Conservation (phyloP, 2,329 filamentous ascomycete genomes). For the Neurospora crassa region DNA sequence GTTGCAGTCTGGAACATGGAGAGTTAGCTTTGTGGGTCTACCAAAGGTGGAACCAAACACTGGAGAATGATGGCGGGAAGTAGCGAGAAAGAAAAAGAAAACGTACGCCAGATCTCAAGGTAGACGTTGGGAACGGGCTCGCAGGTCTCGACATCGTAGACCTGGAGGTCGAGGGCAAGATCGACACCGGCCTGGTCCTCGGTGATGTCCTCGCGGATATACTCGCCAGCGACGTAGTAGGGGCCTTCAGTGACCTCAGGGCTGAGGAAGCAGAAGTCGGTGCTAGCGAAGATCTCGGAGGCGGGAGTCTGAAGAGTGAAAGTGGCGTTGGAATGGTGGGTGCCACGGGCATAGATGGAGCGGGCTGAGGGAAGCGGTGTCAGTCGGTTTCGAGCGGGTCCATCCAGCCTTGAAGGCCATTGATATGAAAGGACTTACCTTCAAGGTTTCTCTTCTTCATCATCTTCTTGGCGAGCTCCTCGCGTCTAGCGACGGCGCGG, state of each 20-base stretch:
- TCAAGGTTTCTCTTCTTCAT: conserved; percentile 24
- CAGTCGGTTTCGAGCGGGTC: neutral
- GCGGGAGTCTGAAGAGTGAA: conserved; percentile 26
- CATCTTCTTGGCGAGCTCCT: conserved; percentile 23
- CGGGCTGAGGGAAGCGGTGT: neutral
- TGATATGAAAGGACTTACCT: conserved; percentile 10
- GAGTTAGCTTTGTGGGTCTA: neutral
- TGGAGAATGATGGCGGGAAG: neutral
- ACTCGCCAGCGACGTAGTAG: conserved; percentile 41
- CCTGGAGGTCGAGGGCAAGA: conserved; percentile 36
- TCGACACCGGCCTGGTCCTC: conserved; percentile 34
- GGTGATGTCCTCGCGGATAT: conserved; percentile 32
- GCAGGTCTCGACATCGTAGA: conserved; percentile 39
- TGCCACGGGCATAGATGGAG: conserved; percentile 1
- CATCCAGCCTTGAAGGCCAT: neutral
- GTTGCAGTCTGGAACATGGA: conserved; percentile 25
- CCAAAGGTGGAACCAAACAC: neutral
- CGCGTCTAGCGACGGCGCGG: conserved; percentile 28
- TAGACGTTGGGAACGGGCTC: conserved; percentile 32
- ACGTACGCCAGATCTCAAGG: conserved; percentile 36
- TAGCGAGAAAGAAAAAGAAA: conserved; percentile 7
- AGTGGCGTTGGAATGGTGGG: conserved; percentile 24
- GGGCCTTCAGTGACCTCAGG: conserved; percentile 45
- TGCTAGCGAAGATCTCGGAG: conserved; percentile 29
- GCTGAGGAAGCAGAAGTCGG: conserved; percentile 38